Conservation (phyloP, 371 early-diverging fungal species). For the Conidiobolus incongruus region DNA sequence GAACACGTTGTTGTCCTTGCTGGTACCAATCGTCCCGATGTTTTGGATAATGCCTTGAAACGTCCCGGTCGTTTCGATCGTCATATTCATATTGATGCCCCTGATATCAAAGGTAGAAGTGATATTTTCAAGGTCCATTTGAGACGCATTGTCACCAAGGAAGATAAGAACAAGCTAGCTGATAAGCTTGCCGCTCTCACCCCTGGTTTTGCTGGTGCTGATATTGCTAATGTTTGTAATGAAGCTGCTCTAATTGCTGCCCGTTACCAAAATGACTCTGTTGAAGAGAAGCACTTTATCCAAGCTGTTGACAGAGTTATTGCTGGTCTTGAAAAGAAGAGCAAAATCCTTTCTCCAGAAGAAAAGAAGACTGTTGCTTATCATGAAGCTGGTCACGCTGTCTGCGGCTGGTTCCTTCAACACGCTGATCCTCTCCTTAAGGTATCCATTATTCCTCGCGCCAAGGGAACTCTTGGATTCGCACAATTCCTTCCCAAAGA, state of each 20-base stretch:
- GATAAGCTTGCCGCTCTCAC: conserved; percentile 80
- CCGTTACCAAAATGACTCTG: conserved; percentile 46
- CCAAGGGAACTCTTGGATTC: conserved; percentile 87
- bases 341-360: conserved; percentile 81
- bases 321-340: conserved; percentile 94
- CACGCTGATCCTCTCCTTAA: conserved; percentile 91
- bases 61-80: conserved; percentile 98
- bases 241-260: conserved; percentile 98
- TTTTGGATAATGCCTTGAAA: conserved; percentile 76
- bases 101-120: conserved; percentile 86
- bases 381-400: conserved; percentile 98
- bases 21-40: conserved; percentile 88
- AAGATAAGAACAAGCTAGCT: conserved; percentile 51
- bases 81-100: conserved; percentile 88
- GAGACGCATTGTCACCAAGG: conserved; percentile 73
- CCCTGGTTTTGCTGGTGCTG: conserved; percentile 95
- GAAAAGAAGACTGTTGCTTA: conserved; percentile 98
- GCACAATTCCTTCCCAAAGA: conserved; percentile 98
- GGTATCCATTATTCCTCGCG: conserved; percentile 95
- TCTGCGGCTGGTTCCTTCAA: conserved; percentile 93
- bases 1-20: conserved; percentile 89
- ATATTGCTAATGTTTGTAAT: conserved; percentile 95
- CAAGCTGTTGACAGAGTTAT: conserved; percentile 95
- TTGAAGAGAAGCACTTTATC: conserved; percentile 80
- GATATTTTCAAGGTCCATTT: conserved; percentile 92